phyloP scores from a whole-genome alignment of 1,139 yeast genomes.

The Kurtzmaniella quercitrusa region DNA sequence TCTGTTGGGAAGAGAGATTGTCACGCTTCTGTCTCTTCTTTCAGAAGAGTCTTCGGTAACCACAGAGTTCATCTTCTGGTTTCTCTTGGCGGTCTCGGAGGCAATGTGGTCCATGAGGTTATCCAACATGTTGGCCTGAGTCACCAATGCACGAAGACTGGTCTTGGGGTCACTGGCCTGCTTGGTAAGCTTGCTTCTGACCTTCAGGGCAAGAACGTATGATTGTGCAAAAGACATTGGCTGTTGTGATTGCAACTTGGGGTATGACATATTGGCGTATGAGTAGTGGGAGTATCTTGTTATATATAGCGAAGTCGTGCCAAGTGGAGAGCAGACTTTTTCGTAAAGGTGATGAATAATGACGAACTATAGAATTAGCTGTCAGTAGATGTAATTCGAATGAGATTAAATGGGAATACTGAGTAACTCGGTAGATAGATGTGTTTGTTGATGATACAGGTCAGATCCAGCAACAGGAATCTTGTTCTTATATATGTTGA shows the following conservation, averaged over 20 bases:
- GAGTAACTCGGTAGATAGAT: background rate
- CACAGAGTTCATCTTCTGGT: constrained; percentile 12
- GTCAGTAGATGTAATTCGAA: background rate
- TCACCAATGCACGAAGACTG: constrained; percentile 57
- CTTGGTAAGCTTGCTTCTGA: constrained; percentile 60
- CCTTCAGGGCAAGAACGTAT: constrained; percentile 64
- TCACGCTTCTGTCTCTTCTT: constrained; percentile 8
- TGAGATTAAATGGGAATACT: background rate
- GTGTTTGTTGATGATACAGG: background rate
- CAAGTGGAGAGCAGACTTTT: background rate
- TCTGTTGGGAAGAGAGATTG: constrained; percentile 7
- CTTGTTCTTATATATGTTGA: background rate
- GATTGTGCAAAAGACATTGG: constrained; percentile 48
- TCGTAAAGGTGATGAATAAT: background rate
- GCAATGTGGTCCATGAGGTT: constrained; percentile 54
- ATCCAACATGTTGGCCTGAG: constrained; percentile 76
- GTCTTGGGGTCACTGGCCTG: constrained; percentile 64
- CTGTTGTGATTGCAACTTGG: background rate
- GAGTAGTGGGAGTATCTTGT: background rate
- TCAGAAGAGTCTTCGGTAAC: constrained; percentile 18
- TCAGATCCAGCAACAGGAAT: background rate
- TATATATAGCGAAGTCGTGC: background rate
- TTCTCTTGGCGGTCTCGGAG: constrained; percentile 27
- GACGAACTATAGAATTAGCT: background rate
- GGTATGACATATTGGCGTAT: background rate